Conservation (phyloP, 1,284 basidiomycete species). For the Cryptococcus depauperatus region DNA sequence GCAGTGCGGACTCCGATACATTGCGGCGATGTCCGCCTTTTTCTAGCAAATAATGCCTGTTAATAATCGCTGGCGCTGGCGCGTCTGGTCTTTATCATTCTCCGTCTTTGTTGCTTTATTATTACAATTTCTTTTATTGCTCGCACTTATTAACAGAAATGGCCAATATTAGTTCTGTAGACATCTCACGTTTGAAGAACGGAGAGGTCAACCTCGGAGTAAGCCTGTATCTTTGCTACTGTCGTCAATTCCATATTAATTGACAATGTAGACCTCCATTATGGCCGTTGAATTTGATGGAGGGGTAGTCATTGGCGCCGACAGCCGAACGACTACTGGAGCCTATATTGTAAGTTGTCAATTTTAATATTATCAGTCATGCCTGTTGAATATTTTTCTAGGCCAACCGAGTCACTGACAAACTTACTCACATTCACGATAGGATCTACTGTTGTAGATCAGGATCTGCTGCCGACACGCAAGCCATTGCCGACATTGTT, state of each 20-base stretch:
- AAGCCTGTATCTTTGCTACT: too few relatives aligned
- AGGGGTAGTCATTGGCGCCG: constrained; percentile 93
- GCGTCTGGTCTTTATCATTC: too few relatives aligned
- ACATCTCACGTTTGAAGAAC: constrained; percentile 58
- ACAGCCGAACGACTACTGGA: constrained; percentile 93
- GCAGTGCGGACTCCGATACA: too few relatives aligned
- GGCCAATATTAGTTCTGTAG: constrained; percentile 40
- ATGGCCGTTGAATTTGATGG: constrained; percentile 97
- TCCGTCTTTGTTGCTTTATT: too few relatives aligned
- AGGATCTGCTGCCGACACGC: constrained; percentile 95
- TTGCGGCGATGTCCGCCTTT: too few relatives aligned
- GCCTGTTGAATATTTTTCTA: constrained; percentile 9
- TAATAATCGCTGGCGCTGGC: constrained; percentile 9
- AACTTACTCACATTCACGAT: constrained; percentile 93
- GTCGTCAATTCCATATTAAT: neutral
- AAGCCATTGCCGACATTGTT: constrained; percentile 89
- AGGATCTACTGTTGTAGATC: constrained; percentile 98
- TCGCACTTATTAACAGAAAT: constrained; percentile 12
- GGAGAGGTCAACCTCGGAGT: constrained; percentile 94
- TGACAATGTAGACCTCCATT: constrained; percentile 77
- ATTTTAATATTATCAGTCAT: neutral
- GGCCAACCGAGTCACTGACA: constrained; percentile 98
- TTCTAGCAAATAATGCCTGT: too few relatives aligned
- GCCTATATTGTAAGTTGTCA: constrained; percentile 72
- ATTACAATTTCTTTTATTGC: too few relatives aligned